Conservation (phyloP, 371 early-diverging fungal species). For the Circinella umbellata region DNA sequence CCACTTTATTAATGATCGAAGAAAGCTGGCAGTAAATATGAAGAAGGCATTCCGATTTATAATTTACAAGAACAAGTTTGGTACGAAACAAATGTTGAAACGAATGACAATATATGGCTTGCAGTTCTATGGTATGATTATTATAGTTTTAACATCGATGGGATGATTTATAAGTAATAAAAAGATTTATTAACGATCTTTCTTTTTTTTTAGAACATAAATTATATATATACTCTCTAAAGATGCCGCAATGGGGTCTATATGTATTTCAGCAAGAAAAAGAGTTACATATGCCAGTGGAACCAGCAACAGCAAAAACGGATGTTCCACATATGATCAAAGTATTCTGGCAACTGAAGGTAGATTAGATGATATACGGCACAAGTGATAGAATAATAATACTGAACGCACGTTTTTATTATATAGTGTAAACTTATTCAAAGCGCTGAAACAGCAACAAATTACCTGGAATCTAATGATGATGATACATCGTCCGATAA, state of each 20-base stretch:
- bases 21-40: neutral
- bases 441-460: neutral
- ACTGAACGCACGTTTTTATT: neutral
- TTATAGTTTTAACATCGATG: neutral
- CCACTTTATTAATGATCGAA: neutral
- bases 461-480: neutral
- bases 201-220: neutral
- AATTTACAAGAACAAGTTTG: neutral
- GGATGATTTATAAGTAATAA: neutral
- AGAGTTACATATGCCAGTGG: neutral
- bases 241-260: neutral
- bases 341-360: neutral
- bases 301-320: neutral
- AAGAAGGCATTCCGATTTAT: neutral
- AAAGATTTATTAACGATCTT: neutral
- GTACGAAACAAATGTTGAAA: neutral
- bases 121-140: neutral
- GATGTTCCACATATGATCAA: neutral
- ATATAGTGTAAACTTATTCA: conserved; percentile 1
- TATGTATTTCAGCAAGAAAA: neutral
- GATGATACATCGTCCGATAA: neutral
- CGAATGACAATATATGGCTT: neutral
- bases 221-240: neutral
- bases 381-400: neutral
- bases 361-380: neutral